Percentiles rank a stretch among this genome's conserved stretches.
Conservation (phyloP, 768 basidiomycete species). For the Tylopilus subfusipes region DNA sequence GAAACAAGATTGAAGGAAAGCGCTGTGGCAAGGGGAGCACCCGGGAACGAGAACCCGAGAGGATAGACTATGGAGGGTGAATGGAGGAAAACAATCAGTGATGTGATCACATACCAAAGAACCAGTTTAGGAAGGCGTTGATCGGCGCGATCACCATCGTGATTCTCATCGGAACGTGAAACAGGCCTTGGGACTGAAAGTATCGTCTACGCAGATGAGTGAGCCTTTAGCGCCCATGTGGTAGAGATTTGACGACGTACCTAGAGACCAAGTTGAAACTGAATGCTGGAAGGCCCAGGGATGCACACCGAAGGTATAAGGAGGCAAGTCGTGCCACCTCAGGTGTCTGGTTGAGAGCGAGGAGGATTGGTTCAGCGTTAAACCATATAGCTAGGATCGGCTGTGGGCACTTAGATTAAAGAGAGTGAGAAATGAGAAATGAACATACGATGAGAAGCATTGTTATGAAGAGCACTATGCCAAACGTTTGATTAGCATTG, state of each 20-base stretch:
- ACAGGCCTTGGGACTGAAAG: conserved; percentile 82
- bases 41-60: conserved; percentile 82
- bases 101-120: conserved; percentile 58
- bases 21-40: conserved; percentile 87
- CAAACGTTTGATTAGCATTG: conserved; percentile 6
- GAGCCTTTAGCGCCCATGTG: background rate
- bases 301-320: conserved; percentile 72
- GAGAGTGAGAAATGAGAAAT: background rate
- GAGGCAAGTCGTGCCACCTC: conserved; percentile 78
- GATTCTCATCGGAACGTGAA: conserved; percentile 81
- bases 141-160: conserved; percentile 80
- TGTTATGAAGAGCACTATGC: conserved; percentile 58
- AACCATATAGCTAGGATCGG: conserved; percentile 73
- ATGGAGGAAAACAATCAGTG: background rate
- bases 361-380: conserved; percentile 74
- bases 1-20: conserved; percentile 87
- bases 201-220: conserved; percentile 34
- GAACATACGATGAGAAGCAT: conserved; percentile 55
- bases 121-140: conserved; percentile 78
- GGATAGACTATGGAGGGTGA: conserved; percentile 34
- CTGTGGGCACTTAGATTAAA: conserved; percentile 16
- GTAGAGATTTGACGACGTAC: conserved; percentile 21
- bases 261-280: conserved; percentile 53
- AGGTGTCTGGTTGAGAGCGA: conserved; percentile 74
- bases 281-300: conserved; percentile 77